Evolutionary conservation across 148 eudicot species (phyloP), one percentile per base, ranked within the genome.

Genomic region (Linanthus parryae): DNA sequence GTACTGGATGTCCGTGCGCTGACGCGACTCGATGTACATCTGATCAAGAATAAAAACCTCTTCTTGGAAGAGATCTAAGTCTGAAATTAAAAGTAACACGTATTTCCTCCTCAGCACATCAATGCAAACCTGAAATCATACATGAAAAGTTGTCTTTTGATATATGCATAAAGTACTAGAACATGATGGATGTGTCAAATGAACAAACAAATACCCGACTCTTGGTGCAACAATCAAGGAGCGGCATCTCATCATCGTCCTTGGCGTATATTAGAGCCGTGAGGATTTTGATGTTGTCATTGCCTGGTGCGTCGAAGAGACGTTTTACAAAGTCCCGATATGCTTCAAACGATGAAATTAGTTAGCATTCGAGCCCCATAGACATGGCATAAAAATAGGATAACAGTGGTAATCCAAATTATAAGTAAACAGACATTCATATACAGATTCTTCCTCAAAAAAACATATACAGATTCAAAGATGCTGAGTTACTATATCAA

Each of bases 41-140:
- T 68, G 62, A 44, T 57, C 55, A 5, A 94, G 84, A 52, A 73
- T 64, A 33, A 30, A 18, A 4, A 84, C 53, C 80, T 84, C 95
- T 29, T 88, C 91, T 0, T 43, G 42, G 7, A 72, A 40, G 64
- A 82, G 50, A 5, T 88, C 91, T 0, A 88, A 73, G 52, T 84
- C 96, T 26, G 99, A 77, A 58, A 94, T 73, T 15, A 94, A 80
- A 49, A 94, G 63, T 43, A 94, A 27, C 8, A 82, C 88, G 2
- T 80, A 73, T 40, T 84, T 88, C 56, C 78, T 79, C 53, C 70
- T 72, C 5, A 94, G 86, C n/a, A 65, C 77, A 35, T 94, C 99
- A 5, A 88, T 53, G 22, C 61, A 70, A 39, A 74, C 91, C 99
- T 94, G 73, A 25, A n/a, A n/a, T n/a, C n/a, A n/a, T n/a, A n/a